phyloP scores from a whole-genome alignment of 495 filamentous ascomycete species.

The Tuber borchii region DNA sequence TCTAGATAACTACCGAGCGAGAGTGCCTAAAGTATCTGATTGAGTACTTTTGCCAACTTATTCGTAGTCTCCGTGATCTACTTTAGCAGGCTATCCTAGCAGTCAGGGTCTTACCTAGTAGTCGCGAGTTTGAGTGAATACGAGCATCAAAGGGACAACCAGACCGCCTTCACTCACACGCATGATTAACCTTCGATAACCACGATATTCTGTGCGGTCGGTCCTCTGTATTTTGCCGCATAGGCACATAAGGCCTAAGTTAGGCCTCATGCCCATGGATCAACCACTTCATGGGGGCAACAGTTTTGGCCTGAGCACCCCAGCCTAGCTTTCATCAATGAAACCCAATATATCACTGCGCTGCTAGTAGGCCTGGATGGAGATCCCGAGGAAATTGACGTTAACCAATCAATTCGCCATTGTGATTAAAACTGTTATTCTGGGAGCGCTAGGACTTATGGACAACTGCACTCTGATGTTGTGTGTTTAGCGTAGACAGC shows the following conservation, averaged over 20 bases:
- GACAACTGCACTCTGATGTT: background rate
- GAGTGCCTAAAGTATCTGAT: background rate
- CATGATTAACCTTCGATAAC: background rate
- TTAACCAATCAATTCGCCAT: background rate
- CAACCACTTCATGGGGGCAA: background rate
- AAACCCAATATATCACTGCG: background rate
- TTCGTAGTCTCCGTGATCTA: background rate
- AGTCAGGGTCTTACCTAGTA: background rate
- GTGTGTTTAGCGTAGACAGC: background rate
- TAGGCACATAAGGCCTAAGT: background rate
- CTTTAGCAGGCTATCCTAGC: background rate
- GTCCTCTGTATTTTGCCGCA: background rate
- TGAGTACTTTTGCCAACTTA: background rate
- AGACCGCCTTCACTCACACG: background rate
- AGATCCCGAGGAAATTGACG: background rate
- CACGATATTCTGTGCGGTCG: background rate
- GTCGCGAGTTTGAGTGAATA: background rate
- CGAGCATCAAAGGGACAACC: background rate
- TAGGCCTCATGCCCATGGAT: background rate
- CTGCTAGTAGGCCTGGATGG: background rate
- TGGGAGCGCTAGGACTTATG: background rate
- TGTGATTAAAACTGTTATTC: background rate
- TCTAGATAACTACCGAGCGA: background rate
- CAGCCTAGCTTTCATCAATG: background rate
- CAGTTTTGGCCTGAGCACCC: background rate